Evolutionary conservation across 176 grass and related monocot species (phyloP).

Genomic region (Pharus latifolius): DNA sequence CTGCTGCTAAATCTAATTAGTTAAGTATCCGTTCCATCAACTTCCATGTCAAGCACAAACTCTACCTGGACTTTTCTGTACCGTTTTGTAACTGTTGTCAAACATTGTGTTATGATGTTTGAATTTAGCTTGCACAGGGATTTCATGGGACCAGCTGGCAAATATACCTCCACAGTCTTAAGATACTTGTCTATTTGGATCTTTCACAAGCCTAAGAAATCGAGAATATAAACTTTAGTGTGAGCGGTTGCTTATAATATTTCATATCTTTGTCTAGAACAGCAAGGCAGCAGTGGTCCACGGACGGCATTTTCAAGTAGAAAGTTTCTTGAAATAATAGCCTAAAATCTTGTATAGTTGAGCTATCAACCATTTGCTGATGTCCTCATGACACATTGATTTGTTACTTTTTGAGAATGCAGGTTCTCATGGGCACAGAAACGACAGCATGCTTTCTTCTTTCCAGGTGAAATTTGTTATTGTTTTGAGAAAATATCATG

Average conservation of each 20-base stretch:
- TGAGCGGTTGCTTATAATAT: too few species aligned
- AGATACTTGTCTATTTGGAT: too few species aligned
- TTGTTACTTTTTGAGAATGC: background rate
- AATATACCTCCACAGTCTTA: background rate
- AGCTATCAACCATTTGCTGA: background rate
- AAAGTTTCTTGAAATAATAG: background rate
- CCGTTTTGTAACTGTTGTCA: too few species aligned
- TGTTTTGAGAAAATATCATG: background rate
- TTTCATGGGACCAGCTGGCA: background rate
- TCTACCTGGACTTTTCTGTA: background rate
- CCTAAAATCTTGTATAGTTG: background rate
- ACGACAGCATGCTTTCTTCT: conserved; percentile 48
- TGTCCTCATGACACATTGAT: background rate
- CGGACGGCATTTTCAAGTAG: background rate
- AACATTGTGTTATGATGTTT: background rate
- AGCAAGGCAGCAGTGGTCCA: too few species aligned
- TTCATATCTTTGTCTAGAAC: too few species aligned
- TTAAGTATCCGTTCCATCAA: background rate
- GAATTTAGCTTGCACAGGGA: background rate
- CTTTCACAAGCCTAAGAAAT: too few species aligned
- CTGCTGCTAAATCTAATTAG: background rate
- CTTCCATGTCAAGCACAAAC: background rate
- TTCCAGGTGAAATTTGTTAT: conserved; percentile 34
- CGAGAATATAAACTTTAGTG: too few species aligned
- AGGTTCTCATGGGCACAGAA: conserved; percentile 89